Evolutionary conservation across 139 green algal genomes (phyloP).

Genomic region (Chlamydomonas incerta): DNA sequence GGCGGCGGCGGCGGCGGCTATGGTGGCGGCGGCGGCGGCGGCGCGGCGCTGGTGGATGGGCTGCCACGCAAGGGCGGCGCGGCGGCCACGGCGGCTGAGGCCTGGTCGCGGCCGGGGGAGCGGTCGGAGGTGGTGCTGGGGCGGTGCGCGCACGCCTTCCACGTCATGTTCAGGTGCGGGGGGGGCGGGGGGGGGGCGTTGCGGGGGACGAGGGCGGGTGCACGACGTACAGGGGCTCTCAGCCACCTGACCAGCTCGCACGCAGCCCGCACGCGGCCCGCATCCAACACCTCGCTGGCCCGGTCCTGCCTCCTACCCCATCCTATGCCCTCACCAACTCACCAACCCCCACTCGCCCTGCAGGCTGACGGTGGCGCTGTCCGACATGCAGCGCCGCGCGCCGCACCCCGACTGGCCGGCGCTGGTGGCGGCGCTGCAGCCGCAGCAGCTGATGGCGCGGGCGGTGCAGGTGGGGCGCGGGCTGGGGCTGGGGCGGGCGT

Average conservation of each 20-base stretch:
- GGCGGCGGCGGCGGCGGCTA: too few species aligned
- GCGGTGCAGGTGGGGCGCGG: slow-evolving; percentile 7
- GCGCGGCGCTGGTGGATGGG: background rate
- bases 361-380: slow-evolving; percentile 11
- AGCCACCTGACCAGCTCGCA: too few species aligned
- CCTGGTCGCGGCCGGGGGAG: background rate
- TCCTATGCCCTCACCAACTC: too few species aligned
- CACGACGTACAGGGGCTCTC: too few species aligned
- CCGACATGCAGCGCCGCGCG: slow-evolving; percentile 17
- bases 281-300: too few species aligned
- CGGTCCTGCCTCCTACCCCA: too few species aligned
- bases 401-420: slow-evolving; percentile 15
- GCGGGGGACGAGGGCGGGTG: too few species aligned
- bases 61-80: background rate
- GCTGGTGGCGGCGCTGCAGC: background rate
- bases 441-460: slow-evolving; percentile 29
- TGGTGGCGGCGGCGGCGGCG: too few species aligned
- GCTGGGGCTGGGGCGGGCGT: background rate
- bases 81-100: background rate
- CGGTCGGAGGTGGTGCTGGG: background rate
- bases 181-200: too few species aligned
- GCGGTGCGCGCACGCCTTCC: background rate
- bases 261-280: too few species aligned
- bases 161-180: background rate
- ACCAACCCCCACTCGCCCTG: too few species aligned